Conservation (phyloP, 257 asterid species). For the Schizonepeta tenuifolia region DNA sequence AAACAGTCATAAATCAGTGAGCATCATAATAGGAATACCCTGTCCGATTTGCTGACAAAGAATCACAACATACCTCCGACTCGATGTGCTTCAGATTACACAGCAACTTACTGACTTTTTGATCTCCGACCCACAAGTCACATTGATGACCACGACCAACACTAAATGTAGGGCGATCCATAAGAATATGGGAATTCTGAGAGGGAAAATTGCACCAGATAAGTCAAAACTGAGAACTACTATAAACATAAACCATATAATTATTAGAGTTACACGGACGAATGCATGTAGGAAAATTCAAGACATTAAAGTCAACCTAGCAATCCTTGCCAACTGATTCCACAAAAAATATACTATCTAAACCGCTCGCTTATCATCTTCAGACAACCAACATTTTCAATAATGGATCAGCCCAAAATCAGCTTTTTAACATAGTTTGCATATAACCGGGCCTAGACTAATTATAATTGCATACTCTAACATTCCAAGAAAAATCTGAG, state of each 20-base stretch:
- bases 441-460: not conserved
- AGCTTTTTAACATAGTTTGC: not conserved
- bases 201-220: slow-evolving; percentile 30
- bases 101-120: slow-evolving; percentile 63
- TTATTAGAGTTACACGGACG: slow-evolving; percentile 21
- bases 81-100: slow-evolving; percentile 73
- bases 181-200: slow-evolving; percentile 76
- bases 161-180: slow-evolving; percentile 54
- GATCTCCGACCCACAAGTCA: slow-evolving; percentile 72
- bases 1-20: slow-evolving; percentile 32
- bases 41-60: slow-evolving; percentile 8
- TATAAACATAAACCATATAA: slow-evolving; percentile 12
- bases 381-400: not conserved
- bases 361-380: not conserved
- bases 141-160: slow-evolving; percentile 60
- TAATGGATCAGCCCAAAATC: not conserved
- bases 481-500: not conserved
- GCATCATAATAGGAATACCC: slow-evolving; percentile 22
- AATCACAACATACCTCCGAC: slow-evolving; percentile 56
- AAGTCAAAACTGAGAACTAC: slow-evolving; percentile 24
- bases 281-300: not conserved
- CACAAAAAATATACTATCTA: too few relatives aligned
- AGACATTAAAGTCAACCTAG: not conserved
- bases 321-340: too few relatives aligned
- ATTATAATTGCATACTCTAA: not conserved